phyloP scores from a whole-genome alignment of 2,329 filamentous ascomycete species.

The Ophiocordyceps unilateralis region DNA sequence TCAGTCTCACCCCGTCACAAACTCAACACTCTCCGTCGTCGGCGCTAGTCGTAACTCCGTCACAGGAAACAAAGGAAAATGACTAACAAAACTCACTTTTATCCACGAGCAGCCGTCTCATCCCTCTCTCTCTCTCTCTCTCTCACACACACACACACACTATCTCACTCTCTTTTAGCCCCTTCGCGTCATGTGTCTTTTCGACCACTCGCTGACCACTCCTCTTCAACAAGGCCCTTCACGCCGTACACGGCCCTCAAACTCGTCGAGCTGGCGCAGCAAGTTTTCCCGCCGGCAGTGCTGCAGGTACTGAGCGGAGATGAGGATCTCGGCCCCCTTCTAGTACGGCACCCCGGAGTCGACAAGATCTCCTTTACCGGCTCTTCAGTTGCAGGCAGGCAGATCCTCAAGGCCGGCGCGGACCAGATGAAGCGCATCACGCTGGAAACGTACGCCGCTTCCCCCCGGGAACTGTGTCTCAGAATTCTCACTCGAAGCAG shows the following conservation, averaged over 20 bases:
- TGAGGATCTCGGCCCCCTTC: conserved; percentile 37
- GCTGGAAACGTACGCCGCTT: conserved; percentile 26
- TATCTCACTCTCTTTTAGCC: too few relatives aligned
- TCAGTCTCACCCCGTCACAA: too few relatives aligned
- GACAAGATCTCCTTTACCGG: conserved; percentile 48
- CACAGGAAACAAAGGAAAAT: too few relatives aligned
- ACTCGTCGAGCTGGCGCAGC: conserved; percentile 33
- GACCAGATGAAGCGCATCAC: conserved; percentile 40
- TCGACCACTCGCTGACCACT: not conserved
- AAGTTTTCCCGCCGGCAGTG: conserved; percentile 41
- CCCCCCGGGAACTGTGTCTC: not conserved
- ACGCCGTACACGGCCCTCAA: conserved; percentile 39
- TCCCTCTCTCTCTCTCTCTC: too few relatives aligned
- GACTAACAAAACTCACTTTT: too few relatives aligned
- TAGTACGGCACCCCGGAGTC: conserved; percentile 37
- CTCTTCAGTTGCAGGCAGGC: conserved; percentile 39
- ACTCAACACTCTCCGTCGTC: too few relatives aligned
- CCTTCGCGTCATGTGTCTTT: too few relatives aligned
- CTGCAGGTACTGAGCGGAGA: conserved; percentile 42
- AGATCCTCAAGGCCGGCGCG: conserved; percentile 33
- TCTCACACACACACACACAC: too few relatives aligned
- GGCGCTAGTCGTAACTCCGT: too few relatives aligned
- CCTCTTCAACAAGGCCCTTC: conserved; percentile 15
- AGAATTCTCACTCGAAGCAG: not conserved
- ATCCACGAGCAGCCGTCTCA: too few relatives aligned